phyloP scores from a whole-genome alignment of 768 basidiomycete genomes.

The Favolaschia claudopus region DNA sequence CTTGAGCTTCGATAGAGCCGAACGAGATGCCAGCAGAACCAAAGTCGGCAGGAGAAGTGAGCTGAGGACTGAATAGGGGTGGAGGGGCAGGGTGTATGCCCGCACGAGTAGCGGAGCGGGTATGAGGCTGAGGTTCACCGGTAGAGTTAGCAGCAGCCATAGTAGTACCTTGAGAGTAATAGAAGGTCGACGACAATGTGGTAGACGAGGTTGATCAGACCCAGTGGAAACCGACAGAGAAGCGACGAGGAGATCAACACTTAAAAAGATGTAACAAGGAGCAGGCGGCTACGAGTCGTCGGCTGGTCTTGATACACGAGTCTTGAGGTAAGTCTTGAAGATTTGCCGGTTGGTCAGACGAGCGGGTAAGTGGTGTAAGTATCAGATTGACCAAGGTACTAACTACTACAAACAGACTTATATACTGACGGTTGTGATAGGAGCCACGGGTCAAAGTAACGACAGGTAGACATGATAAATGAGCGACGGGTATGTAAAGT shows the following conservation, averaged over 20 bases:
- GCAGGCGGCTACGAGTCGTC: too few species aligned
- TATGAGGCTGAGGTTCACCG: background rate
- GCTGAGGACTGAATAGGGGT: background rate
- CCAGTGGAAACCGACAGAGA: background rate
- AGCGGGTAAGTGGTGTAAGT: too few species aligned
- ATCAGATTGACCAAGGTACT: too few species aligned
- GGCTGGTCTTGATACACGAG: too few species aligned
- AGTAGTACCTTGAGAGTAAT: background rate
- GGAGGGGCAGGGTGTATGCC: background rate
- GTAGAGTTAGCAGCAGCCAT: too few species aligned
- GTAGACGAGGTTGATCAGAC: constrained; percentile 7
- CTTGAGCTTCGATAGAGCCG: background rate
- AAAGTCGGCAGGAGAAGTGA: background rate
- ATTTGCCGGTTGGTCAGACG: too few species aligned
- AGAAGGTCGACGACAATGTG: background rate
- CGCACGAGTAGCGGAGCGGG: background rate
- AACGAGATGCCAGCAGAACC: background rate
- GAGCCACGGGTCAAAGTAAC: too few species aligned
- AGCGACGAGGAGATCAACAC: background rate
- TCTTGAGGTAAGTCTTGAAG: too few species aligned
- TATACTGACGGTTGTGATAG: too few species aligned
- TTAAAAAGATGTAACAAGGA: constrained; percentile 9
- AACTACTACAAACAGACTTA: too few species aligned
- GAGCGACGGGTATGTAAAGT: too few species aligned
- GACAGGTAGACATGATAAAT: too few species aligned